phyloP scores from a whole-genome alignment of 139 green algal genomes.

The Chlorella sp. region DNA sequence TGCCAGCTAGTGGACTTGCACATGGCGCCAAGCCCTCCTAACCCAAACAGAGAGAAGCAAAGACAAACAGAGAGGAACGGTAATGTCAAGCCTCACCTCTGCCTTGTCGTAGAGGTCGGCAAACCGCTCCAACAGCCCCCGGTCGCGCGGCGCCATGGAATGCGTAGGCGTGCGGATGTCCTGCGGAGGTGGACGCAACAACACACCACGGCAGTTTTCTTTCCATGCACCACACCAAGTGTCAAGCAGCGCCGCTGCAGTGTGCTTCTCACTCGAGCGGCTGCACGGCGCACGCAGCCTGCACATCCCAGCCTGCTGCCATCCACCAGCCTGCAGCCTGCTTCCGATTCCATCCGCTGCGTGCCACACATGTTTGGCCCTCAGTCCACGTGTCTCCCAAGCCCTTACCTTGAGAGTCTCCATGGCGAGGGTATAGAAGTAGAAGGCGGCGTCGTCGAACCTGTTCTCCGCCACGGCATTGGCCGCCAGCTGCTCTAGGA shows the following conservation, averaged over 20 bases:
- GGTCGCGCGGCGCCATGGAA: constrained; percentile 27
- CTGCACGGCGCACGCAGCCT: no score
- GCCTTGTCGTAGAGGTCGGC: constrained; percentile 47
- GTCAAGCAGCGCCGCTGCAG: no score
- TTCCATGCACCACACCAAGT: no score
- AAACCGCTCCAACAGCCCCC: constrained; percentile 44
- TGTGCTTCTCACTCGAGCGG: no score
- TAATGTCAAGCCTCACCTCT: constrained; percentile 23
- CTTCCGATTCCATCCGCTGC: no score
- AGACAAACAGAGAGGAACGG: neutral
- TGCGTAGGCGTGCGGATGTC: constrained; percentile 31
- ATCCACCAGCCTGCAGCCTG: no score
- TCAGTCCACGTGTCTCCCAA: no score
- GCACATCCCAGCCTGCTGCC: no score
- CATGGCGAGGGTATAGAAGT: constrained; percentile 60
- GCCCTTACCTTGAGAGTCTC: constrained; percentile 43
- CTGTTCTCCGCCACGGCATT: constrained; percentile 53
- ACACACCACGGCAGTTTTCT: neutral
- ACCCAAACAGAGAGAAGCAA: neutral
- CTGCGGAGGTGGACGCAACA: constrained; percentile 4
- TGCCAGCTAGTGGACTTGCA: neutral
- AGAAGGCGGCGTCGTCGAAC: constrained; percentile 56
- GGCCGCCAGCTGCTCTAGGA: constrained; percentile 56
- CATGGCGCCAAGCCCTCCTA: neutral
- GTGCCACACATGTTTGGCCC: no score